A percentile compares a stretch with the other conserved stretches of the same genome.
Conservation (phyloP, 2,329 filamentous ascomycete species). For the Xenosphaeropsis pyriputrescens region DNA sequence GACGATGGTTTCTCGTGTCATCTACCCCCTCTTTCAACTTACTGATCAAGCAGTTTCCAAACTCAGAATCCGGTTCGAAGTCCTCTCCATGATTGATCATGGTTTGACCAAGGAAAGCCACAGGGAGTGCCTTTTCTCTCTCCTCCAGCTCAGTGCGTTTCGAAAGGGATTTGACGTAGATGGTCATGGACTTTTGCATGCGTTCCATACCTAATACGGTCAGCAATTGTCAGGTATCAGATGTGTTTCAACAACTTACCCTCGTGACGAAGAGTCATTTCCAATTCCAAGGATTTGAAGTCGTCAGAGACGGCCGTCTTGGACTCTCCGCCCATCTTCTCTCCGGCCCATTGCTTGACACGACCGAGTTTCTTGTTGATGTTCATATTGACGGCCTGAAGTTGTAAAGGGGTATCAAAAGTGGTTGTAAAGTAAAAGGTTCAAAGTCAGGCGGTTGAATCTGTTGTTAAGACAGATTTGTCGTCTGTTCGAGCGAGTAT, state of each 20-base stretch:
- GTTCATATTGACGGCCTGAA: constrained; percentile 15
- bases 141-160: constrained; percentile 75
- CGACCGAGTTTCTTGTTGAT: constrained; percentile 74
- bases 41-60: constrained; percentile 72
- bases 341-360: constrained; percentile 94
- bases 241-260: constrained; percentile 39
- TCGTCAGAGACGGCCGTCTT: constrained; percentile 81
- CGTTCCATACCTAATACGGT: constrained; percentile 68
- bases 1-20: too few relatives aligned
- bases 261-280: constrained; percentile 81
- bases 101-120: constrained; percentile 64
- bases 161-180: constrained; percentile 77
- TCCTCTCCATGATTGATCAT: constrained; percentile 89
- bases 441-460: too few relatives aligned
- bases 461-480: too few relatives aligned
- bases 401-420: too few relatives aligned
- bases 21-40: constrained; percentile 17
- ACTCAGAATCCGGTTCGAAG: constrained; percentile 81
- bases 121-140: constrained; percentile 72
- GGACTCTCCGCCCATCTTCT: constrained; percentile 86
- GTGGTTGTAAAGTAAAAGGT: too few relatives aligned
- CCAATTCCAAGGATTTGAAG: constrained; percentile 77
- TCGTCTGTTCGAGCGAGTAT: too few relatives aligned
- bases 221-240: constrained; percentile 2
- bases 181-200: constrained; percentile 71